Evolutionary conservation across 83 land plant genomes (phyloP).

Genomic region (Thuja plicata): DNA sequence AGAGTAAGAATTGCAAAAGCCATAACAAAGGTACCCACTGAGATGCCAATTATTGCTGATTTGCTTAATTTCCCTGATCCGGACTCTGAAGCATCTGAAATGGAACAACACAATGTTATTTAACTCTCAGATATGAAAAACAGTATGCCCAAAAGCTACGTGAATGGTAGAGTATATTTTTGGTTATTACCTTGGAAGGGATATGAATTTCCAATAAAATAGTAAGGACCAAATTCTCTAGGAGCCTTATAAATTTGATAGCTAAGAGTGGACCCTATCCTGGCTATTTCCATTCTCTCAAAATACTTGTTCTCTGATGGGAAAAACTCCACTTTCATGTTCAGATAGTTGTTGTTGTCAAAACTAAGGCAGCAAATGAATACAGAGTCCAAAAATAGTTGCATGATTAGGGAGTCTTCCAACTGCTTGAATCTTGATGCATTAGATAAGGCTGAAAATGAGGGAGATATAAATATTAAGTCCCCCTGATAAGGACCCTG

Average conservation of each 20-base stretch:
- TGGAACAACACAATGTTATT: background rate
- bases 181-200: slow-evolving; percentile 40
- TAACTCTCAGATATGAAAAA: background rate
- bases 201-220: slow-evolving; percentile 43
- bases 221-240: slow-evolving; percentile 7
- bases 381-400: slow-evolving; percentile 27
- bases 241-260: slow-evolving; percentile 2
- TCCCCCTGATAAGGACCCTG: slow-evolving; percentile 45
- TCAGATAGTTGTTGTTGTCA: slow-evolving; percentile 10
- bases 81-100: slow-evolving; percentile 14
- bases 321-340: slow-evolving; percentile 1
- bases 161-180: background rate
- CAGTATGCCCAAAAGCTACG: background rate
- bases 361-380: slow-evolving; percentile 30
- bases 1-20: slow-evolving; percentile 16
- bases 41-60: slow-evolving; percentile 27
- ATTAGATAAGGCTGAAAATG: slow-evolving; percentile 22
- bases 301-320: background rate
- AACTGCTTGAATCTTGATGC: slow-evolving; percentile 20
- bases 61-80: slow-evolving; percentile 9
- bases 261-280: background rate
- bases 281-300: background rate
- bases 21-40: slow-evolving; percentile 24
- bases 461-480: slow-evolving; percentile 28
- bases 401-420: slow-evolving; percentile 17